Evolutionary conservation across 768 basidiomycete genomes (phyloP).

Genomic region (Tylopilus vinaceipallidus): DNA sequence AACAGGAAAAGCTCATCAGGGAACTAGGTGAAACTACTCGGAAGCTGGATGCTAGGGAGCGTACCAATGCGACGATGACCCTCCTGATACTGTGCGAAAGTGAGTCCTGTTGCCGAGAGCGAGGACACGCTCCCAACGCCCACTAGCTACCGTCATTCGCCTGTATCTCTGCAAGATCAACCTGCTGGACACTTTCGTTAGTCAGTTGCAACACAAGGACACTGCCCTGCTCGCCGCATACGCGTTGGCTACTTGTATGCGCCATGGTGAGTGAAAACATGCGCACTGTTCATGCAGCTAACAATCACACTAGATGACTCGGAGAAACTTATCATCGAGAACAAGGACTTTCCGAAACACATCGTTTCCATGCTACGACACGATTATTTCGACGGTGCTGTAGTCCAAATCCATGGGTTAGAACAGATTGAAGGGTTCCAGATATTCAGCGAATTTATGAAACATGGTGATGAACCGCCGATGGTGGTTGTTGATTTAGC

Average conservation of each 20-base stretch:
- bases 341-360: conserved; percentile 9
- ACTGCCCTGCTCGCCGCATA: conserved; percentile 21
- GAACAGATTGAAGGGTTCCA: conserved; percentile 31
- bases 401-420: conserved; percentile 17
- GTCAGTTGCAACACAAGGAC: conserved; percentile 15
- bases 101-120: too few relatives aligned
- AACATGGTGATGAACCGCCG: conserved; percentile 14
- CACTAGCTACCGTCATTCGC: conserved; percentile 8
- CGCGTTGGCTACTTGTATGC: conserved; percentile 15
- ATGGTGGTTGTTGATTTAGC: background rate
- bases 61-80: conserved; percentile 24
- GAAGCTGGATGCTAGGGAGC: conserved; percentile 4
- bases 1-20: conserved; percentile 12
- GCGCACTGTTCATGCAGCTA: background rate
- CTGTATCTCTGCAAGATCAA: conserved; percentile 1
- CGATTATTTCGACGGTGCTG: conserved; percentile 27
- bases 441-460: conserved; percentile 21
- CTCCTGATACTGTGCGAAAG: too few relatives aligned
- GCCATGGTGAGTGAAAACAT: conserved; percentile 5
- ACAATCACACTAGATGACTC: conserved; percentile 11
- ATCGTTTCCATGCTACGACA: conserved; percentile 22
- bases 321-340: conserved; percentile 4
- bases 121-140: conserved; percentile 3
- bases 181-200: conserved; percentile 10
- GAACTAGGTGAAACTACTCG: conserved; percentile 7